Evolutionary conservation across 108 stramenopile genomes (phyloP), one percentile per base, ranked within the genome.

Genomic region (Cyclotella choctawhatcheeana): DNA sequence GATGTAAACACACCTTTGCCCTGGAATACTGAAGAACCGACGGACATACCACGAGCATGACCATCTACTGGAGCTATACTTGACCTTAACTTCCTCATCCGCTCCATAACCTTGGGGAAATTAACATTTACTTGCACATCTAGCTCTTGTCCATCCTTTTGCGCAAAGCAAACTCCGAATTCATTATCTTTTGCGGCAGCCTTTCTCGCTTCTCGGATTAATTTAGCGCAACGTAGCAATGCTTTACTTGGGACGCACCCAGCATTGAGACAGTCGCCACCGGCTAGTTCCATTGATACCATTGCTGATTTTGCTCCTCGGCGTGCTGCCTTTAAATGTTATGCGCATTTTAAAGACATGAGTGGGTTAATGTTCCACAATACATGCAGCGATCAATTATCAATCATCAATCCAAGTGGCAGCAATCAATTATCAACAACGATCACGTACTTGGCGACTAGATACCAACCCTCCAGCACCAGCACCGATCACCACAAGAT

Each of bases 181-280:
- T 94, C 85, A 40, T 86, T 79, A 29, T 64, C 26, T 1, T 33
- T 45, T 20, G 20, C 6, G 2, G 64, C 64, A 12, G 89, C 89
- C 60, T 87, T 68, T 45, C 65, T 61, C 8, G 92, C 87, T 66
- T 93, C 84, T 27, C 83, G 45, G 22, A 91, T 69, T 14, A 87
- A 72, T 63, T 79, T 81, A 12, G 96, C 95, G 32, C 85, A 88
- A 47, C 88, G 83, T 29, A 98, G 68, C 62, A 98, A 82, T 0
- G 96, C 96, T 81, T 98, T 98, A 60, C 85, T 88, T 1, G 98
- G 98, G 32, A 98, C 96, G 78, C 98, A 98, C 45, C 98, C 98
- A 0, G 93, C 90, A 71, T 94, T 94, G 18, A 94, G 62, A 69
- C 93, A 94, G 62, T 94, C 93, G 2, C 93, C 93, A n/a, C 93